These are phyloP conservation scores for Eucalyptus viminalis DNA, from an alignment of 345 rosid genomes.

Conservation along the genomic window DNA sequence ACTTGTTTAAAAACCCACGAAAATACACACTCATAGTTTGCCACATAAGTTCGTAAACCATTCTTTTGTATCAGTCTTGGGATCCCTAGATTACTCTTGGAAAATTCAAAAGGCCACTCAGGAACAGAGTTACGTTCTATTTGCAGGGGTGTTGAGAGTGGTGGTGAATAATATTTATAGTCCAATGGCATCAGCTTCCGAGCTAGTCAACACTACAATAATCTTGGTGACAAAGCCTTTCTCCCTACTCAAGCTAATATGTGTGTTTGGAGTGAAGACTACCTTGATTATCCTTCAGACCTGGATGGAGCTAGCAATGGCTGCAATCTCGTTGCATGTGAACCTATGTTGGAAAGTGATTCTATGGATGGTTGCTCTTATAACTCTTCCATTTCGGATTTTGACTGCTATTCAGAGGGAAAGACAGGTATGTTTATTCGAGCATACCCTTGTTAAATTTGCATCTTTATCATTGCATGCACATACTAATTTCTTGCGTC, in stretches of 20 bases:
- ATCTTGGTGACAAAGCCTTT: conserved; percentile 31
- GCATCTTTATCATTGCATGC: not conserved
- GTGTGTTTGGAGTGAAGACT: conserved; percentile 24
- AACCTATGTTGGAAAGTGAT: conserved; percentile 31
- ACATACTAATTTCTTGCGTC: not conserved
- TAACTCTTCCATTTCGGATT: conserved; percentile 44
- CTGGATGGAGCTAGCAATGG: conserved; percentile 37
- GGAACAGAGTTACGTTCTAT: not conserved
- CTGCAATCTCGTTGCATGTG: conserved; percentile 33
- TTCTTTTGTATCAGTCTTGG: not conserved
- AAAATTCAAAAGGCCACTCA: not conserved
- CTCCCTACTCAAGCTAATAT: conserved; percentile 17
- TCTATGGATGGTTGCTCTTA: conserved; percentile 29
- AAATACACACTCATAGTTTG: not conserved
- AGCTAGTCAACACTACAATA: conserved; percentile 8
- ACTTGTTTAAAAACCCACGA: not conserved
- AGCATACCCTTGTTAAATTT: not conserved
- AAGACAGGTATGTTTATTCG: conserved; percentile 38
- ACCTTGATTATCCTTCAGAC: conserved; percentile 26
- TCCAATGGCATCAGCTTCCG: conserved; percentile 7
- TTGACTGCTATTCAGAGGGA: conserved; percentile 50
- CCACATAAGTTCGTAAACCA: not conserved
- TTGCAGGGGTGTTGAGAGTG: not conserved
- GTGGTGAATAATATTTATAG: not conserved
- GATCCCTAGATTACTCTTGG: not conserved